phyloP scores from a whole-genome alignment of 2,329 filamentous ascomycete genomes.

The Fusarium fracticaudum region DNA sequence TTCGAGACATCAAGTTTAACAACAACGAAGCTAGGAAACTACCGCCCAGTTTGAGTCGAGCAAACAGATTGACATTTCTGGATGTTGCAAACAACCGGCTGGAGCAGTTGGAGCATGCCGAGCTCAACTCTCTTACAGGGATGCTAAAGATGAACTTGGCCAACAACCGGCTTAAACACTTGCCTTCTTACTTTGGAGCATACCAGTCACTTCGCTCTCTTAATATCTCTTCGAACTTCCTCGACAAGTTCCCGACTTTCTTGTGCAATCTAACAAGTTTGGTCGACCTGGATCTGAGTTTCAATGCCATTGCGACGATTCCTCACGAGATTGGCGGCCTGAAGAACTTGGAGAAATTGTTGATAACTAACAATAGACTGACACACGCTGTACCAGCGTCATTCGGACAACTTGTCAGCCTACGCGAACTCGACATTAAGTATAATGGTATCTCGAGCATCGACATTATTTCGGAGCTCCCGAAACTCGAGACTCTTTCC shows the following conservation, averaged over 20 bases:
- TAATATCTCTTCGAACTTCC: slow-evolving; percentile 93
- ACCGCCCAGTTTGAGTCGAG: slow-evolving; percentile 84
- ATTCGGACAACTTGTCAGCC: slow-evolving; percentile 76
- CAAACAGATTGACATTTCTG: slow-evolving; percentile 83
- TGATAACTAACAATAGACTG: slow-evolving; percentile 95
- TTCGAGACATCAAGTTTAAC: slow-evolving; percentile 95
- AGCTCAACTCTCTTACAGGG: slow-evolving; percentile 77
- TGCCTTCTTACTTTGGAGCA: slow-evolving; percentile 84
- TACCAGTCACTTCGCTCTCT: slow-evolving; percentile 84
- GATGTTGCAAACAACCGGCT: slow-evolving; percentile 95
- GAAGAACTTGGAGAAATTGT: slow-evolving; percentile 83
- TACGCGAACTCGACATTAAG: slow-evolving; percentile 93
- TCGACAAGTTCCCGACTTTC: slow-evolving; percentile 85
- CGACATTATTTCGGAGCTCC: slow-evolving; percentile 84
- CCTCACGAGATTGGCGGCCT: slow-evolving; percentile 83
- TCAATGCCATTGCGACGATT: slow-evolving; percentile 85
- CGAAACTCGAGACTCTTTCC: slow-evolving; percentile 86
- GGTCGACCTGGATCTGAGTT: slow-evolving; percentile 94
- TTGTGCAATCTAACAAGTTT: slow-evolving; percentile 83
- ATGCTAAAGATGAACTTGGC: slow-evolving; percentile 91
- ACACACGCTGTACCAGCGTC: slow-evolving; percentile 77
- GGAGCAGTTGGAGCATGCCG: slow-evolving; percentile 85
- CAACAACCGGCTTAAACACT: slow-evolving; percentile 84
- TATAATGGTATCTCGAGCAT: slow-evolving; percentile 93
- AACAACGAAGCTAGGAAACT: slow-evolving; percentile 92